Evolutionary conservation across 23 red algal genomes (phyloP).

Genomic region (Gracilaria vermiculophylla): DNA sequence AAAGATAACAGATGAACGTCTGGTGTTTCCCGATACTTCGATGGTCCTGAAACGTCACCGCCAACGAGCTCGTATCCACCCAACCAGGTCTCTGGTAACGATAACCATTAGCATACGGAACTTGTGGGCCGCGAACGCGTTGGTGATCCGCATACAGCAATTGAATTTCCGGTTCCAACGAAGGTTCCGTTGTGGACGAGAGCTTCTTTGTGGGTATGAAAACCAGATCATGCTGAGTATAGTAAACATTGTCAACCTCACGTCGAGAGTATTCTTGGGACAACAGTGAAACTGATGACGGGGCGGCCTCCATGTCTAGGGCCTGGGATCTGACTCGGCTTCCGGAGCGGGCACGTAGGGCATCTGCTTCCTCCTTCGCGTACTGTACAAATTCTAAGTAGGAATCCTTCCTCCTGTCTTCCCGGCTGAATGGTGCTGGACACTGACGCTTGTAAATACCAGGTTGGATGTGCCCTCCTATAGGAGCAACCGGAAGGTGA

Average conservation of each 20-base stretch:
- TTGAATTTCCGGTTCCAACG: not conserved
- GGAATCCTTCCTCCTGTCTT: not conserved
- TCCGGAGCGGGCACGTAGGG: conserved; percentile 6
- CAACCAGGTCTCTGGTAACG: no score
- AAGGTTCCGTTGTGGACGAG: not conserved
- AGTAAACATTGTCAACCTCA: not conserved
- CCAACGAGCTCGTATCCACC: no score
- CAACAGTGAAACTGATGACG: not conserved
- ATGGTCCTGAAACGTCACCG: no score
- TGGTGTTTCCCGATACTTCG: no score
- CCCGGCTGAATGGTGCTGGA: not conserved
- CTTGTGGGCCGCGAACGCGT: not conserved
- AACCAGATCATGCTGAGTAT: not conserved
- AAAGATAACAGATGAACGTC: not conserved
- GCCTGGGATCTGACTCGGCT: not conserved
- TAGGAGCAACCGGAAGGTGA: no score
- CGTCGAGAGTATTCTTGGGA: not conserved
- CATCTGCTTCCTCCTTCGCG: conserved; percentile 7
- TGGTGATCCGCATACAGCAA: not conserved
- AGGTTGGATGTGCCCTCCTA: no score
- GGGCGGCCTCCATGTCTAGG: not conserved
- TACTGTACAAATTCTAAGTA: not conserved
- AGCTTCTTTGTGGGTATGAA: not conserved
- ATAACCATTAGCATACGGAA: not conserved
- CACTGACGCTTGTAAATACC: not conserved